A percentile compares a stretch with the other conserved stretches of the same genome.
Conservation (phyloP, 2,329 filamentous ascomycete species). For the Neospermospora avenae region DNA sequence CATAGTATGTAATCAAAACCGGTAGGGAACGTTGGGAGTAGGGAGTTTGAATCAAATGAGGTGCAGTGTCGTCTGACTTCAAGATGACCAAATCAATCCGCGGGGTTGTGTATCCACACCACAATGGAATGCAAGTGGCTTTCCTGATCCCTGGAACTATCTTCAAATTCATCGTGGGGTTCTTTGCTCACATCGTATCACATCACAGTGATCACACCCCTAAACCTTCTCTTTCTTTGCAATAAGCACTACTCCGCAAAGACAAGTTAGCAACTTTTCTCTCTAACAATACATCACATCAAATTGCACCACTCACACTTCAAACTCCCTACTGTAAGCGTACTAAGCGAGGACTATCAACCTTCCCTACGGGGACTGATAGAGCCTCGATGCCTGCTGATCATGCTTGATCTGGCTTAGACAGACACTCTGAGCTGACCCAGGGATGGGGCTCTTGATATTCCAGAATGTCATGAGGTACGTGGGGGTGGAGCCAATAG, state of each 20-base stretch:
- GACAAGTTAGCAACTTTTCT: too few relatives aligned
- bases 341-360: constrained; percentile 8
- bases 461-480: constrained; percentile 1
- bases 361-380: constrained; percentile 12
- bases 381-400: constrained; percentile 17
- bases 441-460: constrained; percentile 24
- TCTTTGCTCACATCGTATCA: too few relatives aligned
- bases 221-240: too few relatives aligned
- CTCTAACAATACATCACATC: too few relatives aligned
- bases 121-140: too few relatives aligned
- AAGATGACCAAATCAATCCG: constrained; percentile 10
- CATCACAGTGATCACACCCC: too few relatives aligned
- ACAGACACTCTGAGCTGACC: constrained; percentile 8
- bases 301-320: background rate
- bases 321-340: background rate
- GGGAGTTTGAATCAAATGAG: background rate
- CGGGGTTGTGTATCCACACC: constrained; percentile 6
- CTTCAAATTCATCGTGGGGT: too few relatives aligned
- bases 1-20: background rate
- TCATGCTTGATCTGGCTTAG: constrained; percentile 17
- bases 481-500: constrained; percentile 17
- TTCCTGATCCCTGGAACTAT: too few relatives aligned
- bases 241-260: too few relatives aligned
- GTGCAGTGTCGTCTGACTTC: constrained; percentile 15
- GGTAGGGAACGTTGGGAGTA: background rate